These are phyloP conservation scores for Telopea speciosissima DNA, from an alignment of 177 flowering plant species.

Conservation along the genomic window DNA sequence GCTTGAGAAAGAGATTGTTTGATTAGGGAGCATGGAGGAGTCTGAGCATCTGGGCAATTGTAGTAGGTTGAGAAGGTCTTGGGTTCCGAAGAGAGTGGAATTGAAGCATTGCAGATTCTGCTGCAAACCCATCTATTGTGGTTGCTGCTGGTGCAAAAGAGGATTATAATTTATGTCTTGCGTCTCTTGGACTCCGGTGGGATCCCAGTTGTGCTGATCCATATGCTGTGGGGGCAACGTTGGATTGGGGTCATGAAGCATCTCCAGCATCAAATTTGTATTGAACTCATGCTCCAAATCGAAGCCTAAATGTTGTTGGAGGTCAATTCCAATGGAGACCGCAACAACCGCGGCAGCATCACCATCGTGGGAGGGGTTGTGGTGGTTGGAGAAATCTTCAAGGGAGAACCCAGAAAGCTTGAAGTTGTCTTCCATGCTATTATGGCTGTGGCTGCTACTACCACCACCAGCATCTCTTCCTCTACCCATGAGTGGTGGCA, in stretches of 20 bases:
- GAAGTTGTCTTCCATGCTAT: slow-evolving; percentile 11
- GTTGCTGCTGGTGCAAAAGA: slow-evolving; percentile 13
- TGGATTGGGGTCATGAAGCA: slow-evolving; percentile 14
- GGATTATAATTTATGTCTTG: slow-evolving; percentile 18
- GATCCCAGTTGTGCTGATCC: slow-evolving; percentile 21
- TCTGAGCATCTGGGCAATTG: slow-evolving; percentile 41
- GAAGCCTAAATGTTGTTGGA: slow-evolving; percentile 29
- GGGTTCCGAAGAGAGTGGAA: slow-evolving; percentile 19
- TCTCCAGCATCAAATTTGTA: slow-evolving; percentile 18
- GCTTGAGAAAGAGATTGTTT: slow-evolving; percentile 36
- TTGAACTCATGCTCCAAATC: slow-evolving; percentile 16
- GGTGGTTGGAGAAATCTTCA: not conserved
- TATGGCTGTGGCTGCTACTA: slow-evolving; percentile 3
- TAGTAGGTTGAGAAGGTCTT: slow-evolving; percentile 52
- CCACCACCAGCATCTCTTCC: not conserved
- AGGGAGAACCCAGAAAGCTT: slow-evolving; percentile 17
- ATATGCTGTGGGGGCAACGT: not conserved
- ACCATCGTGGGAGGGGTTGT: slow-evolving; percentile 7
- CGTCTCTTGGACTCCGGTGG: slow-evolving; percentile 8
- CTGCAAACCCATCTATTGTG: not conserved
- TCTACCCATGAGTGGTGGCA: not conserved
- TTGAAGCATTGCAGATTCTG: slow-evolving; percentile 19
- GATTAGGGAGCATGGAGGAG: slow-evolving; percentile 22
- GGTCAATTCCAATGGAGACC: slow-evolving; percentile 22
- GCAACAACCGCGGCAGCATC: slow-evolving; percentile 8